These are phyloP conservation scores for Brettanomyces naardenensis DNA, from an alignment of 805 yeast genomes.

Conservation along the genomic window DNA sequence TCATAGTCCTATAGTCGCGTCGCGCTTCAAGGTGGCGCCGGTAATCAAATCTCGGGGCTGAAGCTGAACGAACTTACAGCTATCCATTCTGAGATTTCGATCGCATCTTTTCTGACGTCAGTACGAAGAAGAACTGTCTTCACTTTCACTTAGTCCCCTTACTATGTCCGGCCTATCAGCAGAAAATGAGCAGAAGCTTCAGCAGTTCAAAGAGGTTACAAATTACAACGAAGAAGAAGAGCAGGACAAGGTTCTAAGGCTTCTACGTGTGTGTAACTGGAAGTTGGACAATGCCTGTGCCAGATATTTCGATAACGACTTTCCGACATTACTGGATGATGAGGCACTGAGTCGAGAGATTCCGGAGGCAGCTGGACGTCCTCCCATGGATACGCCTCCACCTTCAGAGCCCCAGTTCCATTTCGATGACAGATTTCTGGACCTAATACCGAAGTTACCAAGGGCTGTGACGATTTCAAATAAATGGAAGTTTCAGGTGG, in stretches of 20 bases:
- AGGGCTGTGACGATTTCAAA: slow-evolving; percentile 28
- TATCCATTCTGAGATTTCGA: too few relatives aligned
- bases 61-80: too few relatives aligned
- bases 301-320: slow-evolving; percentile 51
- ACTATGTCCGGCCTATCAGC: slow-evolving; percentile 18
- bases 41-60: too few relatives aligned
- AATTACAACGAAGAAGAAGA: slow-evolving; percentile 38
- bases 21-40: too few relatives aligned
- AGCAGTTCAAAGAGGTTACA: slow-evolving; percentile 44
- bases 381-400: not conserved
- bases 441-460: slow-evolving; percentile 26
- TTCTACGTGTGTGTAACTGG: slow-evolving; percentile 48
- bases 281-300: slow-evolving; percentile 54
- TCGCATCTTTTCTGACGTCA: too few relatives aligned
- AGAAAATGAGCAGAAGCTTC: slow-evolving; percentile 35
- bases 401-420: not conserved
- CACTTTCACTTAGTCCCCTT: too few relatives aligned
- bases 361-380: not conserved
- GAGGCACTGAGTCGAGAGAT: slow-evolving; percentile 2
- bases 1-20: too few relatives aligned
- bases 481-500: slow-evolving; percentile 29
- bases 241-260: slow-evolving; percentile 34
- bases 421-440: slow-evolving; percentile 1
- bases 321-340: slow-evolving; percentile 26
- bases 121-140: too few relatives aligned